phyloP scores from a whole-genome alignment of 2,329 filamentous ascomycete genomes.

The Colletotrichum limetticola region DNA sequence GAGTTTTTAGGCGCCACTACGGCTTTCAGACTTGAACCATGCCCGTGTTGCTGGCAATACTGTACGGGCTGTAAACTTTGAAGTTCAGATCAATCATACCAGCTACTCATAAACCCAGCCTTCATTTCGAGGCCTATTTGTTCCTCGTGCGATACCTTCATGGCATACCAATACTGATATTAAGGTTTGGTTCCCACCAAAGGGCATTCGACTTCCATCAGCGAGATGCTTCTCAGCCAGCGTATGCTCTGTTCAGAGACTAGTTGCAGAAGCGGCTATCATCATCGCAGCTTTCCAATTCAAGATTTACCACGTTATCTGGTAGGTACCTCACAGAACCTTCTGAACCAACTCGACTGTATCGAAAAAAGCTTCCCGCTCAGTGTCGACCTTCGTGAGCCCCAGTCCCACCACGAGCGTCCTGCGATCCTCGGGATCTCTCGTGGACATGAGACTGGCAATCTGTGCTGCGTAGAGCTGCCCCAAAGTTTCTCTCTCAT shows the following conservation, averaged over 20 bases:
- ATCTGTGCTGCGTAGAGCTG: constrained; percentile 93
- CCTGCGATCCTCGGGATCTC: constrained; percentile 72
- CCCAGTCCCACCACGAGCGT: constrained; percentile 73
- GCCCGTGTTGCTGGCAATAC: not conserved
- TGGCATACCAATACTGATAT: not conserved
- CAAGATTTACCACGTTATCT: not conserved
- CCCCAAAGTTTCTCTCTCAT: constrained; percentile 83
- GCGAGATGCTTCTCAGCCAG: not conserved
- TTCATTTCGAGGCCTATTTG: not conserved
- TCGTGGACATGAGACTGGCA: constrained; percentile 80
- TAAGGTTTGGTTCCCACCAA: not conserved
- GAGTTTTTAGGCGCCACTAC: too few relatives aligned
- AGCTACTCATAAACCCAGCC: not conserved
- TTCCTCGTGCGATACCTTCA: not conserved
- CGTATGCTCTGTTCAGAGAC: not conserved
- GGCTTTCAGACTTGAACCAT: not conserved
- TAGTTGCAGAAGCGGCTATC: not conserved
- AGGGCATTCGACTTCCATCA: not conserved
- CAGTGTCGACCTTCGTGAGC: constrained; percentile 59
- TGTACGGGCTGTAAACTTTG: not conserved
- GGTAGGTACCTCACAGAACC: constrained; percentile 54
- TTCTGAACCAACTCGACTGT: constrained; percentile 71
- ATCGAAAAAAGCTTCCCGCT: constrained; percentile 71
- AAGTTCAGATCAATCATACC: not conserved
- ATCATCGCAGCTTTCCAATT: not conserved